Conservation (phyloP, 805 yeast genomes). For the Kurtzmaniella fragi region DNA sequence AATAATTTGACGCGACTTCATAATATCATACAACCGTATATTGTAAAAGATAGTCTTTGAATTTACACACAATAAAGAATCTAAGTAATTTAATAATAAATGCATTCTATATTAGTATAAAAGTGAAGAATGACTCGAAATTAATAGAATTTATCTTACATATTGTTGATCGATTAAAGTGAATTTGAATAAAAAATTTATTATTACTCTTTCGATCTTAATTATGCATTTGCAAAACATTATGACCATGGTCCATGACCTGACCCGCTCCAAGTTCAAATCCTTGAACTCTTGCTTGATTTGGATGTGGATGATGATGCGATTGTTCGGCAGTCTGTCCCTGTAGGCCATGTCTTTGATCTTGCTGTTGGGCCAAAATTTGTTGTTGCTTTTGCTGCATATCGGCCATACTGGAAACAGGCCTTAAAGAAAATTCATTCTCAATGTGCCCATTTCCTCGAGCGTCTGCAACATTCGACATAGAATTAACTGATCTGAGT, state of each 20-base stretch:
- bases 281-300: neutral
- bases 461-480: constrained; percentile 20
- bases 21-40: no score
- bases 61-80: no score
- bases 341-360: neutral
- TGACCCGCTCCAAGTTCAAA: neutral
- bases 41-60: no score
- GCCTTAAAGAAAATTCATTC: constrained; percentile 11
- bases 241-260: neutral
- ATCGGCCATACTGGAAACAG: constrained; percentile 30
- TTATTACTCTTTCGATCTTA: no score
- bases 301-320: no score
- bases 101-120: no score
- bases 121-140: no score
- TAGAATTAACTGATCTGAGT: constrained; percentile 19
- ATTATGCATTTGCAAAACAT: constrained; percentile 1
- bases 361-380: constrained; percentile 1
- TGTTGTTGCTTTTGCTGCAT: constrained; percentile 15
- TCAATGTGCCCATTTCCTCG: constrained; percentile 5
- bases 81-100: no score
- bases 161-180: no score
- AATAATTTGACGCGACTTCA: no score
- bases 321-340: neutral
- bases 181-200: no score
- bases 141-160: no score